Base-by-base conservation (phyloP, 2,329 filamentous ascomycete genomes). In the Trichophyton rubrum region DNA sequence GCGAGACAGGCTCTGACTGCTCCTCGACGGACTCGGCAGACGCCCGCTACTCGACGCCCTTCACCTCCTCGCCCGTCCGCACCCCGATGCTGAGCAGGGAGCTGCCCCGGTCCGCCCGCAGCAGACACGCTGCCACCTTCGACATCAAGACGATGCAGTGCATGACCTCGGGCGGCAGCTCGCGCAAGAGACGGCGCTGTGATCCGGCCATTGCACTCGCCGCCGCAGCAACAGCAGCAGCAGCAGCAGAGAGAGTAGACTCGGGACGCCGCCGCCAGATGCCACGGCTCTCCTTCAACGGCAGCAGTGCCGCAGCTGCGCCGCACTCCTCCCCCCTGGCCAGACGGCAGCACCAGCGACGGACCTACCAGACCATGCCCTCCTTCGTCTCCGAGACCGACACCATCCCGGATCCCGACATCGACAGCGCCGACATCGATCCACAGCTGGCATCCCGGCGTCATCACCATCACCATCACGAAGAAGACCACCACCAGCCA, bases 301-400 rank as follows among this genome's bases (percentile, higher is more conserved):
- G 27, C 27, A 24, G 22, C 22, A 33, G 6, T 33, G 30, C 30
- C 30, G 4, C 30, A 2, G 85, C 86, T 68, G 78, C 95, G 62
- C 83, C 89, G 17, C 86, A 95, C 71, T 96, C 90, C 3, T 96
- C 91, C 3, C 92, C 92, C 24, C 85, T 89, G 68, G 89, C 92
- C 75, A 82, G 85, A 65, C 84, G 84, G 67, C 85, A 87, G 68
- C 85, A 88, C 7, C 47, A 53, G 22, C 20, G 49, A 35, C n/a
- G 40, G 53, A 85, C 87, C 72, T 92, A 91, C 67, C 87, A 85
- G 53, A 87, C 84, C 20, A 84, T 86, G 64, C 79, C 51, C 45
- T 90, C 89, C 57, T 91, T 95, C 71, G 89, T 90, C 70, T 85
- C 85, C 30, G 83, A 87, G 63, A 81, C 83, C 57, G 83, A 85